Conservation (phyloP, 2,329 filamentous ascomycete species). For the Ophiostoma ips region DNA sequence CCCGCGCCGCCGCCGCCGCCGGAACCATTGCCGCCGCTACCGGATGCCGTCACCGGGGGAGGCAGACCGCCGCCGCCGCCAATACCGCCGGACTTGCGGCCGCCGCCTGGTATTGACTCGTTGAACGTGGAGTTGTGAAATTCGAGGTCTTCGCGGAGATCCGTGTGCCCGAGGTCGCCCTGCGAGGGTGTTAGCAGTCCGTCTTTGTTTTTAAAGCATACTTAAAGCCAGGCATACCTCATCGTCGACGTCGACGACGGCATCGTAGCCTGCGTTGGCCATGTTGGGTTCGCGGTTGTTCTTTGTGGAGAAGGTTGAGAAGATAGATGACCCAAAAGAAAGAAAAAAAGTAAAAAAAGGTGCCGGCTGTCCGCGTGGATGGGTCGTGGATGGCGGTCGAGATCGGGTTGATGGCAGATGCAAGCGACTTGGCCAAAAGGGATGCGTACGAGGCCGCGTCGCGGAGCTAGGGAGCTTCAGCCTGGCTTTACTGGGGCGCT, state of each 20-base stretch:
- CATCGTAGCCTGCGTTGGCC: constrained; percentile 85
- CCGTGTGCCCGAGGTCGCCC: constrained; percentile 95
- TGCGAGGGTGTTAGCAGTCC: constrained; percentile 23
- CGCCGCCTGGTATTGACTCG: constrained; percentile 35
- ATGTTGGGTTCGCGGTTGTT: constrained; percentile 29
- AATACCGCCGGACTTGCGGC: constrained; percentile 32
- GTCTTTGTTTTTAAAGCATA: not conserved
- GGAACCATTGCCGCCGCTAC: constrained; percentile 24
- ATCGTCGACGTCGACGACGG: constrained; percentile 92
- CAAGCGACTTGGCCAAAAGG: constrained; percentile 1
- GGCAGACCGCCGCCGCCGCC: constrained; percentile 36
- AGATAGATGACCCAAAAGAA: no score
- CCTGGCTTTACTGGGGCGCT: not conserved
- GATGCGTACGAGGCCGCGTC: not conserved
- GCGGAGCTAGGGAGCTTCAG: not conserved
- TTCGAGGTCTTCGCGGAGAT: constrained; percentile 96
- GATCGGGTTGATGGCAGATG: no score
- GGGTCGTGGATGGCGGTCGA: not conserved
- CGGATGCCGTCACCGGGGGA: constrained; percentile 38
- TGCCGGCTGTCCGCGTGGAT: no score
- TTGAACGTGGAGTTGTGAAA: constrained; percentile 90
- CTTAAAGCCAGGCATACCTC: constrained; percentile 44
- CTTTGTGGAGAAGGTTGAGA: not conserved
- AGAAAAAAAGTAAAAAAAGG: no score
- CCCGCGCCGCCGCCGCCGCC: constrained; percentile 17